Percentiles rank a stretch among this genome's conserved stretches.
phyloP scores from a whole-genome alignment of 2,329 filamentous ascomycete species.

The Bipolaris cookei region DNA sequence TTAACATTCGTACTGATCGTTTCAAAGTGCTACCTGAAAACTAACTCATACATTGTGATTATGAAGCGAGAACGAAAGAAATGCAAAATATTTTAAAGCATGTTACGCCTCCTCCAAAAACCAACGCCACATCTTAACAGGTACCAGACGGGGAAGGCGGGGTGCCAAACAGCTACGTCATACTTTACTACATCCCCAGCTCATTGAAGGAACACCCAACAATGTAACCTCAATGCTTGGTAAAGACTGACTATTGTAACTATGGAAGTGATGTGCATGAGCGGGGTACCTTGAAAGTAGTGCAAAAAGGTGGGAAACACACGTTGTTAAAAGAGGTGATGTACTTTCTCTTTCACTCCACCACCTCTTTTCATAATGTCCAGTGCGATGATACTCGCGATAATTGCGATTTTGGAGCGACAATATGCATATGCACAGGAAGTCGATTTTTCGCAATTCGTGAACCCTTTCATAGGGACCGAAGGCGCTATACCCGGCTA shows the following conservation, averaged over 20 bases:
- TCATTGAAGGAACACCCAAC: conserved; percentile 3
- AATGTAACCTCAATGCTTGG: conserved; percentile 34
- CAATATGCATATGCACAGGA: conserved; percentile 19
- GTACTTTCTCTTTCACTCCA: not conserved
- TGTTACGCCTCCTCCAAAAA: not conserved
- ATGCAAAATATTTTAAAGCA: not conserved
- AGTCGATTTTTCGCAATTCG: conserved; percentile 45
- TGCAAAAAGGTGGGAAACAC: not conserved
- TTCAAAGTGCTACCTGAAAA: no score
- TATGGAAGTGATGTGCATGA: conserved; percentile 5
- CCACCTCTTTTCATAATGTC: conserved; percentile 2
- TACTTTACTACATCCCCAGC: conserved; percentile 1
- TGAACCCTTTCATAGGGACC: conserved; percentile 57
- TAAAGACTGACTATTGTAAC: conserved; percentile 1
- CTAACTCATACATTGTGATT: no score
- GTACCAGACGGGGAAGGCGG: conserved; percentile 23
- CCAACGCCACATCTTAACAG: conserved; percentile 26
- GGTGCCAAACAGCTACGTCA: conserved; percentile 22
- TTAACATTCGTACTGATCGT: no score
- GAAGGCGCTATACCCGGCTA: conserved; percentile 54
- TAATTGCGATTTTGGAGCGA: conserved; percentile 1
- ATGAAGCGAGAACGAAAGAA: no score
- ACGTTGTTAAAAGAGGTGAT: not conserved
- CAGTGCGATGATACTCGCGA: not conserved
- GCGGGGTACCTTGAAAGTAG: not conserved